Percentiles rank a stretch among this genome's conserved stretches.
Conservation (phyloP, 805 yeast species). For the Saccharomycopsis sp. region DNA sequence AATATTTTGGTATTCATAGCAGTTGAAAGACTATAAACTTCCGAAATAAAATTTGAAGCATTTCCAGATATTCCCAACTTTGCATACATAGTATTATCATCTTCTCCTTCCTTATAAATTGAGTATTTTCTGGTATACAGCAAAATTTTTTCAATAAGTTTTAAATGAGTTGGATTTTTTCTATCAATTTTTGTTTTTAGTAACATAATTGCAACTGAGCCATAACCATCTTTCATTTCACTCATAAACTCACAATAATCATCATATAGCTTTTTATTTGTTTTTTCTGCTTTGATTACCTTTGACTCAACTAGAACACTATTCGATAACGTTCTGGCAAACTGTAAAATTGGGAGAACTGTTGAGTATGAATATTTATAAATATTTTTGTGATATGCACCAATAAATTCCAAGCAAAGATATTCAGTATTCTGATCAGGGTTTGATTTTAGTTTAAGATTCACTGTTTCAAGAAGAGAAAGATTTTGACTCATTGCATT, state of each 20-base stretch:
- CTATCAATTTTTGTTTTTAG: not conserved
- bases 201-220: slow-evolving; percentile 1
- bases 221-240: not conserved
- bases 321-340: slow-evolving; percentile 14
- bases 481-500: slow-evolving; percentile 7
- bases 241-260: not conserved
- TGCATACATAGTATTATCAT: slow-evolving; percentile 21
- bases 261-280: not conserved
- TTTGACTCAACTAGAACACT: slow-evolving; percentile 17
- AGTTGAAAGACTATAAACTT: slow-evolving; percentile 37
- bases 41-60: slow-evolving; percentile 32
- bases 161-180: slow-evolving; percentile 4
- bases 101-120: not conserved
- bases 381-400: not conserved
- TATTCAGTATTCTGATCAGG: not conserved
- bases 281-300: slow-evolving; percentile 14
- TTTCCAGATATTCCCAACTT: slow-evolving; percentile 38
- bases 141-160: slow-evolving; percentile 7
- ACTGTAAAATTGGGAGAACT: not conserved
- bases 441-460: not conserved
- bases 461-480: slow-evolving; percentile 9
- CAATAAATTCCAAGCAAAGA: slow-evolving; percentile 5
- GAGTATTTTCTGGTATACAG: slow-evolving; percentile 3
- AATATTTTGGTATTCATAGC: slow-evolving; percentile 46
- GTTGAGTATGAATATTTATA: not conserved